Percentiles rank a stretch among this genome's conserved stretches.
These are phyloP conservation scores for Mortierella sp. DNA, from an alignment of 371 early-diverging fungal genomes.

Conservation along the genomic window DNA sequence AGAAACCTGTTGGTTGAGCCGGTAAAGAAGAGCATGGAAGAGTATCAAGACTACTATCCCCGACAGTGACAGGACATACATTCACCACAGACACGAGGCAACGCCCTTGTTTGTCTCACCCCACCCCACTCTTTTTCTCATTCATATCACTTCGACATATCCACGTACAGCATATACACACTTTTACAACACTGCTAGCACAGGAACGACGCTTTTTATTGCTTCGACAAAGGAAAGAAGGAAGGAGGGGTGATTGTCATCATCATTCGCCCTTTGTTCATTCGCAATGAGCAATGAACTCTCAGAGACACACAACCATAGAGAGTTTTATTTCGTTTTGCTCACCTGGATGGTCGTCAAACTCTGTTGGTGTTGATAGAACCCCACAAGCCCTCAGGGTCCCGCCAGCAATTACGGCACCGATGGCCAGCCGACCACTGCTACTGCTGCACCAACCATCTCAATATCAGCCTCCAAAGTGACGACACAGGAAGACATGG, in stretches of 20 bases:
- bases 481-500: constrained; percentile 22
- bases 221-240: neutral
- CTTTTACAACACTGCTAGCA: neutral
- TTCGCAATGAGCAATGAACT: constrained; percentile 2
- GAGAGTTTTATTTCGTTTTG: neutral
- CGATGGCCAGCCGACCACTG: neutral
- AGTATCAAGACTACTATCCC: neutral
- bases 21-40: neutral
- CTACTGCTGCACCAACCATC: neutral
- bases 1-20: neutral
- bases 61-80: neutral
- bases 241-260: neutral
- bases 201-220: too few relatives aligned
- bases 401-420: neutral
- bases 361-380: neutral
- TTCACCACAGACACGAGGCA: neutral
- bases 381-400: neutral
- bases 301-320: neutral
- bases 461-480: constrained; percentile 7
- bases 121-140: neutral
- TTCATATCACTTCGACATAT: neutral
- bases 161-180: neutral
- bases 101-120: neutral
- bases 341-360: neutral
- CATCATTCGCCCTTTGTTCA: neutral